These are phyloP conservation scores for Tetrahymena borealis DNA, from an alignment of 73 alveolate species.

Conservation along the genomic window DNA sequence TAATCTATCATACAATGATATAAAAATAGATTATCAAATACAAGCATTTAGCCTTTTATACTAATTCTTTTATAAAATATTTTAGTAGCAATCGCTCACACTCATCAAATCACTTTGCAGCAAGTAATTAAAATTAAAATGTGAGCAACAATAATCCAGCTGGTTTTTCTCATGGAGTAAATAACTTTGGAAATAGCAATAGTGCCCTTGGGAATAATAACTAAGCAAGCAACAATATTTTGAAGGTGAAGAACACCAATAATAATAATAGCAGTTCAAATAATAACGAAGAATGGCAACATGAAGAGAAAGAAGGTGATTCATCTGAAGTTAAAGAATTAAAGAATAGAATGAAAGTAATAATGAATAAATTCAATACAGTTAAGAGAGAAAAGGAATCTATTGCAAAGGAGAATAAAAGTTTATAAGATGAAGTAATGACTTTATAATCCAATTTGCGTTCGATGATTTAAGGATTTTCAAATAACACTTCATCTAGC, in stretches of 20 bases:
- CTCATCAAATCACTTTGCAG: background rate
- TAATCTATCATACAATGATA: too few species aligned
- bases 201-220: background rate
- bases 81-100: background rate
- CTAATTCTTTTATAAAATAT: background rate
- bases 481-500: constrained; percentile 79
- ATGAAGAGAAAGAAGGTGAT: constrained; percentile 8
- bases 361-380: constrained; percentile 75
- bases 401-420: constrained; percentile 72
- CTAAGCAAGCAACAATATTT: background rate
- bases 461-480: constrained; percentile 92
- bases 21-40: background rate
- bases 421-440: constrained; percentile 76
- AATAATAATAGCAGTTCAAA: constrained; percentile 4
- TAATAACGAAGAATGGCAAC: constrained; percentile 7
- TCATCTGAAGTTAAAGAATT: constrained; percentile 38
- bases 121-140: background rate
- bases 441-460: constrained; percentile 75
- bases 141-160: background rate
- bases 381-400: constrained; percentile 76
- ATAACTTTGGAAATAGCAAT: background rate
- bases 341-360: constrained; percentile 52
- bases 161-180: background rate
- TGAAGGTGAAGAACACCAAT: constrained; percentile 8
- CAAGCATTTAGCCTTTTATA: background rate